Percentiles rank a stretch among this genome's conserved stretches.
phyloP scores from a whole-genome alignment of 1,284 basidiomycete genomes.

The Leucoagaricus sp. region DNA sequence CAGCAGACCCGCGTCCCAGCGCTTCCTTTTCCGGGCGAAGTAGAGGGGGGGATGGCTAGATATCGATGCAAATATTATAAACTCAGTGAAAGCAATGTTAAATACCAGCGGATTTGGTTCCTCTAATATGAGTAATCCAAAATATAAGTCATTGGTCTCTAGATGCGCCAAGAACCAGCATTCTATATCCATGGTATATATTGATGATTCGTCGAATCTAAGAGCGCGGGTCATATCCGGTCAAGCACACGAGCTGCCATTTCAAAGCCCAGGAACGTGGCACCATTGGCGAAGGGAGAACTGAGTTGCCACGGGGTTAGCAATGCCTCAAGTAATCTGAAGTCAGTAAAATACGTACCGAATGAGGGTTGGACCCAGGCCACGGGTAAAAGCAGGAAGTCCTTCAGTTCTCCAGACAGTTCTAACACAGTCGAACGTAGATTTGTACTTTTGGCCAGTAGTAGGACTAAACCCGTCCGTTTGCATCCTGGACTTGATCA shows the following conservation, averaged over 20 bases:
- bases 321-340: slow-evolving; percentile 18
- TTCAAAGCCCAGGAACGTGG: slow-evolving; percentile 93
- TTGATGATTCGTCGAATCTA: no score
- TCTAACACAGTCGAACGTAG: slow-evolving; percentile 80
- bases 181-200: no score
- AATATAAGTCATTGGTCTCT: no score
- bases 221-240: slow-evolving; percentile 27
- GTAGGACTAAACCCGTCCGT: slow-evolving; percentile 83
- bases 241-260: slow-evolving; percentile 74
- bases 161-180: background rate
- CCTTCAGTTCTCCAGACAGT: slow-evolving; percentile 86
- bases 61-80: no score
- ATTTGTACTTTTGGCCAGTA: slow-evolving; percentile 80
- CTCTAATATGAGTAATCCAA: no score
- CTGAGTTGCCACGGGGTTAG: slow-evolving; percentile 41
- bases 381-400: slow-evolving; percentile 84
- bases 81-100: no score
- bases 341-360: slow-evolving; percentile 50
- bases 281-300: slow-evolving; percentile 89
- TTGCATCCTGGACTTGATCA: slow-evolving; percentile 95
- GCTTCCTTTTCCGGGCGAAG: no score
- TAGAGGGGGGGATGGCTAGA: no score
- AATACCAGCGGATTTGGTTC: no score
- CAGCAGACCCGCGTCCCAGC: no score
- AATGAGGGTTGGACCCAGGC: slow-evolving; percentile 89